Conservation (phyloP, 2,329 filamentous ascomycete species). For the Huntiella bhutanensis region DNA sequence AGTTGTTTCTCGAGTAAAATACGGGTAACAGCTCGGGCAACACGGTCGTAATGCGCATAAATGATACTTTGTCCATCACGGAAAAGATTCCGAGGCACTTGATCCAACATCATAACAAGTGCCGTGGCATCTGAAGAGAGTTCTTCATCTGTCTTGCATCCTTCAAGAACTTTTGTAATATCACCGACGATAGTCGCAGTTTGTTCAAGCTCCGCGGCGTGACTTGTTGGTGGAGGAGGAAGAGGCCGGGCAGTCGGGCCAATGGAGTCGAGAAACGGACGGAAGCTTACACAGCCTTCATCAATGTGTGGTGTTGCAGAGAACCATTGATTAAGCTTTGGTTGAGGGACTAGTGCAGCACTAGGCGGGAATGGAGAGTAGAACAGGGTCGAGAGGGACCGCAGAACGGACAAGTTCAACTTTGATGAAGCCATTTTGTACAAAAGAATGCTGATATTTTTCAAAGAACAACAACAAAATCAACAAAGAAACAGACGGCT, state of each 20-base stretch:
- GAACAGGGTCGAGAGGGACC: too few relatives aligned
- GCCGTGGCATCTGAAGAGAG: too few relatives aligned
- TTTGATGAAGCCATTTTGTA: too few relatives aligned
- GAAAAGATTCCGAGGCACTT: constrained; percentile 43
- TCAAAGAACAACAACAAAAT: too few relatives aligned
- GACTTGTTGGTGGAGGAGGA: constrained; percentile 5
- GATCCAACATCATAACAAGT: constrained; percentile 40
- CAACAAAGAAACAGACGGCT: too few relatives aligned
- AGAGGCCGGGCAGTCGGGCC: neutral
- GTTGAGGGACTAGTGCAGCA: neutral
- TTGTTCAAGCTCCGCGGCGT: neutral
- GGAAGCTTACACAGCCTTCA: neutral
- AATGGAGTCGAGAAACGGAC: neutral
- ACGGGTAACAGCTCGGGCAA: constrained; percentile 27
- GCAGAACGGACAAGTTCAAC: too few relatives aligned
- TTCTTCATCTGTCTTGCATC: too few relatives aligned
- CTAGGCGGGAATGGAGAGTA: neutral
- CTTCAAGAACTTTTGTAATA: too few relatives aligned
- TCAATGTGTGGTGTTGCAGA: neutral
- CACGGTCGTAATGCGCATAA: constrained; percentile 37
- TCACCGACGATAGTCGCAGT: too few relatives aligned
- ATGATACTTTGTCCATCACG: constrained; percentile 28
- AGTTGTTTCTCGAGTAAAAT: constrained; percentile 9
- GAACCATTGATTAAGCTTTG: neutral
- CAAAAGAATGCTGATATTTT: too few relatives aligned